phyloP scores from a whole-genome alignment of 2,329 filamentous ascomycete genomes.

The Fusarium sp. region DNA sequence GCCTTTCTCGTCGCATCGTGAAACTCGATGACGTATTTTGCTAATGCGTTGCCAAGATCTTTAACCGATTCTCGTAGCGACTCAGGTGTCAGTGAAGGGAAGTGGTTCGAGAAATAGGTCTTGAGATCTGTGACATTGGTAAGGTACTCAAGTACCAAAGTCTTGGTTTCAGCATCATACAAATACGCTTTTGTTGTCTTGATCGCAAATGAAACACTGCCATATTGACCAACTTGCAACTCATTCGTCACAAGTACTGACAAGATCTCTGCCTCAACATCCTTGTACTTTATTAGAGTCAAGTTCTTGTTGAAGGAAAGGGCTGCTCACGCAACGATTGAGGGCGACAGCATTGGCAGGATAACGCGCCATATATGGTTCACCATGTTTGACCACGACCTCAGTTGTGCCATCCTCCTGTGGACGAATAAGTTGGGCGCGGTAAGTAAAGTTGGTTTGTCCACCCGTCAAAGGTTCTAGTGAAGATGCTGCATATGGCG shows the following conservation, averaged over 20 bases:
- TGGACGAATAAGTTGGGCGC: not conserved
- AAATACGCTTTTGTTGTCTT: not conserved
- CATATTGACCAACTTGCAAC: rapidly evolving
- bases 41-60: not conserved
- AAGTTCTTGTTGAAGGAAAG: too few species aligned
- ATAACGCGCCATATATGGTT: constrained; percentile 12
- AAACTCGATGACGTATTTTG: not conserved
- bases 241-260: not conserved
- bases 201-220: not conserved
- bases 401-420: not conserved
- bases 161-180: not conserved
- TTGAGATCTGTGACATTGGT: not conserved
- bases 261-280: not conserved
- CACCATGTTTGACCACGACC: constrained; percentile 10
- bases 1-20: not conserved
- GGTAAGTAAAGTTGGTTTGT: constrained; percentile 8
- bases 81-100: not conserved
- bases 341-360: not conserved
- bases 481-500: not conserved
- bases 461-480: not conserved
- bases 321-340: not conserved
- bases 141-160: not conserved
- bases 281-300: not conserved
- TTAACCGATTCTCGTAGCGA: not conserved
- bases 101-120: not conserved